phyloP scores from a whole-genome alignment of 495 filamentous ascomycete species.

The Hamigera avellanea region DNA sequence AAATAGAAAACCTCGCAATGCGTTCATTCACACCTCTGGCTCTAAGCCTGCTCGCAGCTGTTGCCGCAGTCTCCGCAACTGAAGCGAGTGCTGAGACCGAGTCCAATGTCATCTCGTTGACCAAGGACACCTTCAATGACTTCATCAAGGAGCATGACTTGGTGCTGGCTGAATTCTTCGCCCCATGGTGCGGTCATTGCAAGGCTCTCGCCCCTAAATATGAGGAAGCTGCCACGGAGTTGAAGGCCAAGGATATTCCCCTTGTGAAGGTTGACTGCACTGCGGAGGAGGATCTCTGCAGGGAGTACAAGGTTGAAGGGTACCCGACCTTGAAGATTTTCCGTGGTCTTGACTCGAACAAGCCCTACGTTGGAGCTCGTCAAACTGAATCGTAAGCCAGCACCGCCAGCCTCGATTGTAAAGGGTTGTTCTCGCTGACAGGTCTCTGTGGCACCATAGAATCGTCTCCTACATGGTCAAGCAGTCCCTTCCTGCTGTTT shows the following conservation, averaged over 20 bases:
- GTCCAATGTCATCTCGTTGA: constrained; percentile 76
- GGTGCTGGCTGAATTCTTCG: constrained; percentile 96
- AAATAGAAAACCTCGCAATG: constrained; percentile 31
- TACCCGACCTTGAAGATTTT: constrained; percentile 99
- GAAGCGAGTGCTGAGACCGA: constrained; percentile 38
- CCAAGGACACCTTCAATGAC: constrained; percentile 69
- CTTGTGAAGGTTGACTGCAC: constrained; percentile 96
- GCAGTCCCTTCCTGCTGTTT: constrained; percentile 91
- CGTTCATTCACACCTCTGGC: constrained; percentile 42
- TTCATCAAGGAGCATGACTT: constrained; percentile 81
- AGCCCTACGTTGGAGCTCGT: constrained; percentile 77
- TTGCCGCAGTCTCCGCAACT: constrained; percentile 50
- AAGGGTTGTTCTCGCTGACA: constrained; percentile 9
- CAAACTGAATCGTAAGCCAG: constrained; percentile 76
- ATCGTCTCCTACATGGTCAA: constrained; percentile 99
- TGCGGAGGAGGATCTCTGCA: constrained; percentile 83
- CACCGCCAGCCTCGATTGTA: no score
- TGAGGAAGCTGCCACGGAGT: constrained; percentile 80
- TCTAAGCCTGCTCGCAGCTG: constrained; percentile 48
- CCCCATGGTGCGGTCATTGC: constrained; percentile 99
- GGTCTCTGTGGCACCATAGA: no score
- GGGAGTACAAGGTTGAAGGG: constrained; percentile 80
- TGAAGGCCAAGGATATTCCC: constrained; percentile 92
- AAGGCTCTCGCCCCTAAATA: constrained; percentile 88
- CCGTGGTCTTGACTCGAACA: constrained; percentile 76